A percentile compares a stretch with the other conserved stretches of the same genome.
Conservation (phyloP, 345 rosid species). For the Geranium brycei region DNA sequence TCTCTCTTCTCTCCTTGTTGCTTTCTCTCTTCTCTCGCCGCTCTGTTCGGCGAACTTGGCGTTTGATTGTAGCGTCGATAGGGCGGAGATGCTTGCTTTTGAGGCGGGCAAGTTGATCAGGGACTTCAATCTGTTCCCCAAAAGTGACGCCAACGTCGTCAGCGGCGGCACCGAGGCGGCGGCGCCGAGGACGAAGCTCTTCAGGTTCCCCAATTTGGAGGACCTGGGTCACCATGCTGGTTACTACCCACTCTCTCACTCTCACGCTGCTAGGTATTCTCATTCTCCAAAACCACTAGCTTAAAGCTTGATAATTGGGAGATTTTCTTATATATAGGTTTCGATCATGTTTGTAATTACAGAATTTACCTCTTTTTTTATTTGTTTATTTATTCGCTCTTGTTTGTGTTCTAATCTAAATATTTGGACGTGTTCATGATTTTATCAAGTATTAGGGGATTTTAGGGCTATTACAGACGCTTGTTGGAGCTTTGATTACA, state of each 20-base stretch:
- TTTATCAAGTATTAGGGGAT: too few species aligned
- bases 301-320: too few species aligned
- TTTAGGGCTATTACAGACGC: too few species aligned
- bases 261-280: constrained; percentile 62
- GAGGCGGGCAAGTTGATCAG: constrained; percentile 69
- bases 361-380: too few species aligned
- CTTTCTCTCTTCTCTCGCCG: constrained; percentile 14
- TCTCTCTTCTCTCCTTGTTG: constrained; percentile 13
- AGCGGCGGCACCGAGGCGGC: constrained; percentile 15
- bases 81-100: constrained; percentile 46
- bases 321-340: too few species aligned
- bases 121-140: constrained; percentile 76
- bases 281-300: neutral
- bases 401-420: neutral
- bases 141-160: constrained; percentile 46
- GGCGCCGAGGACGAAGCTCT: constrained; percentile 22
- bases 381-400: neutral
- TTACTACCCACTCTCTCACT: constrained; percentile 63
- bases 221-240: constrained; percentile 96
- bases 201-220: constrained; percentile 56
- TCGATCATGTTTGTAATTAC: too few species aligned
- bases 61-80: constrained; percentile 23
- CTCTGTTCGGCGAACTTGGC: constrained; percentile 16
- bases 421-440: neutral
- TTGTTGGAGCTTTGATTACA: too few species aligned